Conservation (phyloP, 2,329 filamentous ascomycete genomes). For the Bisporella sp. region DNA sequence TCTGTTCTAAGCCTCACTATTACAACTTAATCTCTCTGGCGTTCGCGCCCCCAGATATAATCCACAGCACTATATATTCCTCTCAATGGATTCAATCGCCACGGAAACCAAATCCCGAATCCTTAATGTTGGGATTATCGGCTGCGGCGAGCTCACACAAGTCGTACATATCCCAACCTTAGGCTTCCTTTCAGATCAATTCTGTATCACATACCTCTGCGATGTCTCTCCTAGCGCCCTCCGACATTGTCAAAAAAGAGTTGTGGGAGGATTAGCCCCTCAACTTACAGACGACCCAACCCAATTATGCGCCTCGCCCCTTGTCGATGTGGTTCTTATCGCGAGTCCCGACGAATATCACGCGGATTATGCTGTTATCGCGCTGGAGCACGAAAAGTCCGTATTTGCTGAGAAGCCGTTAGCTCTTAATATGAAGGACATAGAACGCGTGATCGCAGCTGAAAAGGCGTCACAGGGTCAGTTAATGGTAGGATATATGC, state of each 20-base stretch:
- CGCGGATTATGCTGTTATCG: slow-evolving; percentile 41
- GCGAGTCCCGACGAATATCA: slow-evolving; percentile 48
- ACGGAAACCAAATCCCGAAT: background rate
- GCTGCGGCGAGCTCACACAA: slow-evolving; percentile 43
- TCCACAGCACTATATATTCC: too few relatives aligned
- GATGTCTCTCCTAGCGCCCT: slow-evolving; percentile 33
- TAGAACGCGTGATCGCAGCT: slow-evolving; percentile 41
- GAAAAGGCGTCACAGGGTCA: slow-evolving; percentile 34
- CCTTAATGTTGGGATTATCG: slow-evolving; percentile 21
- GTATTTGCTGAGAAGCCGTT: slow-evolving; percentile 55
- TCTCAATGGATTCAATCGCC: too few relatives aligned
- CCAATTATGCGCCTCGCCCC: slow-evolving; percentile 4
- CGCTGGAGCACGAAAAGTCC: slow-evolving; percentile 46
- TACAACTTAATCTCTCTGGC: too few relatives aligned
- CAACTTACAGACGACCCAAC: slow-evolving; percentile 19
- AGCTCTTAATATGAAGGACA: slow-evolving; percentile 39
- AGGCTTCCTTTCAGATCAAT: slow-evolving; percentile 29
- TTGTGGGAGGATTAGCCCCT: slow-evolving; percentile 1
- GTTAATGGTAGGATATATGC: slow-evolving; percentile 54
- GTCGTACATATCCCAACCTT: slow-evolving; percentile 44
- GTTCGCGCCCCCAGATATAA: too few relatives aligned
- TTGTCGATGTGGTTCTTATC: slow-evolving; percentile 36
- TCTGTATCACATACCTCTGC: slow-evolving; percentile 25
- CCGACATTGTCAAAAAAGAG: slow-evolving; percentile 30
- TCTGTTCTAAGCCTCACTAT: too few relatives aligned